phyloP scores from a whole-genome alignment of 192 early-diverging fungal genomes.

The Backusella sp. region DNA sequence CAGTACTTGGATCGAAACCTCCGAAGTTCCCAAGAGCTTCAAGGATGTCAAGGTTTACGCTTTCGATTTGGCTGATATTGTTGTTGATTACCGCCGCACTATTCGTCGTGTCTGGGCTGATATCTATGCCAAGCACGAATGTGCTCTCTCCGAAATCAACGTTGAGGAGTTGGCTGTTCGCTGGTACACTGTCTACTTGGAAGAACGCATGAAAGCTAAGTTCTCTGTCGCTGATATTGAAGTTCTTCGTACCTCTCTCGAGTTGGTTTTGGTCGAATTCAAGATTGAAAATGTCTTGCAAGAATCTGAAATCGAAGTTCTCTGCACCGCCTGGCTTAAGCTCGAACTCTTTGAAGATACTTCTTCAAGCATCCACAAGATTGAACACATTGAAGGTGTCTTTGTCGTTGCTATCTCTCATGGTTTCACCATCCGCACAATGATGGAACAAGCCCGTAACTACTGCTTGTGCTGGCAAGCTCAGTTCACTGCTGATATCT shows the following conservation, averaged over 20 bases:
- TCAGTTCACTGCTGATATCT: conserved; percentile 21
- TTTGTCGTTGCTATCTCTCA: conserved; percentile 27
- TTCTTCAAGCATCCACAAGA: conserved; percentile 14
- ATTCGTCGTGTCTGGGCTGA: conserved; percentile 10
- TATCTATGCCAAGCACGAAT: conserved; percentile 5
- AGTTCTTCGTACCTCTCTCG: conserved; percentile 6
- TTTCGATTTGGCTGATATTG: conserved; percentile 23
- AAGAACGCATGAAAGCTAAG: background rate
- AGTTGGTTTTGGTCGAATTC: conserved; percentile 1
- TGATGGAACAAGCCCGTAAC: conserved; percentile 22
- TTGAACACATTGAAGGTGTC: conserved; percentile 16
- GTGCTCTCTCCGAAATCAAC: background rate
- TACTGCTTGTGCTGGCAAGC: conserved; percentile 23
- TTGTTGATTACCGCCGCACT: conserved; percentile 17
- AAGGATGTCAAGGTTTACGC: conserved; percentile 15
- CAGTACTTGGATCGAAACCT: conserved; percentile 25
- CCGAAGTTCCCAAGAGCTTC: conserved; percentile 20
- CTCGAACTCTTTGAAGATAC: conserved; percentile 25
- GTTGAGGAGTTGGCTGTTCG: conserved; percentile 4
- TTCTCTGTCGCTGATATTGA: background rate
- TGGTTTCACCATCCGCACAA: conserved; percentile 21
- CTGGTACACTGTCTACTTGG: conserved; percentile 21
- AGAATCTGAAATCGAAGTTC: conserved; percentile 3
- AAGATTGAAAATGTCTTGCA: conserved; percentile 10
- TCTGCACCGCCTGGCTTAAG: conserved; percentile 14